Percentiles rank a stretch among this genome's conserved stretches.
phyloP scores from a whole-genome alignment of 805 yeast genomes.

The Candida maesae region DNA sequence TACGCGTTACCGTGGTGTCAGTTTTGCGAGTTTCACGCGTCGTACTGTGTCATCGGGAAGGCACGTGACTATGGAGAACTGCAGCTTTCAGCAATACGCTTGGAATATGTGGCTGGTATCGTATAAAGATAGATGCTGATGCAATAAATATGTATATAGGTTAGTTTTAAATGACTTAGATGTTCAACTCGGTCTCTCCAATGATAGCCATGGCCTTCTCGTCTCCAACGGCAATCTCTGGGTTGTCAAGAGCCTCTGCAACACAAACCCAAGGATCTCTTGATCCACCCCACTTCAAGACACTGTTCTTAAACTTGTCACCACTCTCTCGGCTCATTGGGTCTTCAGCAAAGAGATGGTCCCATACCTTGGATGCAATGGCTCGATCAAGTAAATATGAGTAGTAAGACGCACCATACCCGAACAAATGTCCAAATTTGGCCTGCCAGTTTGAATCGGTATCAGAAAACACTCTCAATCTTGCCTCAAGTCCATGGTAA shows the following conservation, averaged over 20 bases:
- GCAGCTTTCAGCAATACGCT: too few relatives aligned
- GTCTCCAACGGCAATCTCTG: constrained; percentile 62
- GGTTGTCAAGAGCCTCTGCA: constrained; percentile 70
- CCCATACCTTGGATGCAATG: constrained; percentile 84
- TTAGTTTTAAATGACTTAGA: too few relatives aligned
- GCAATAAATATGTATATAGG: too few relatives aligned
- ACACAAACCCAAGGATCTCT: constrained; percentile 84
- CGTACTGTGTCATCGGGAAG: too few relatives aligned
- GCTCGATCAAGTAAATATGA: constrained; percentile 90
- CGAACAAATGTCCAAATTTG: constrained; percentile 86
- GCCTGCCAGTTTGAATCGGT: constrained; percentile 84
- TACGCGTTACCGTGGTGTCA: constrained; percentile 1
- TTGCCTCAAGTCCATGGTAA: constrained; percentile 63
- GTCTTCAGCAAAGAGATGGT: constrained; percentile 59
- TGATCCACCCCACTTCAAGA: constrained; percentile 92
- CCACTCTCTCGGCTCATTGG: constrained; percentile 78
- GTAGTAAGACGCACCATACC: constrained; percentile 93
- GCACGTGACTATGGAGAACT: too few relatives aligned
- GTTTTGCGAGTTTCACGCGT: neutral
- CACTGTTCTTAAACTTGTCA: constrained; percentile 60
- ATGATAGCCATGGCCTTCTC: constrained; percentile 60
- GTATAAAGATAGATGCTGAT: too few relatives aligned
- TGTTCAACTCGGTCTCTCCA: constrained; percentile 31
- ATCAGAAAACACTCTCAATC: constrained; percentile 62
- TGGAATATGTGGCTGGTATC: too few relatives aligned